Base-by-base conservation (phyloP, 1,284 basidiomycete species). In the Fistulina hepatica region DNA sequence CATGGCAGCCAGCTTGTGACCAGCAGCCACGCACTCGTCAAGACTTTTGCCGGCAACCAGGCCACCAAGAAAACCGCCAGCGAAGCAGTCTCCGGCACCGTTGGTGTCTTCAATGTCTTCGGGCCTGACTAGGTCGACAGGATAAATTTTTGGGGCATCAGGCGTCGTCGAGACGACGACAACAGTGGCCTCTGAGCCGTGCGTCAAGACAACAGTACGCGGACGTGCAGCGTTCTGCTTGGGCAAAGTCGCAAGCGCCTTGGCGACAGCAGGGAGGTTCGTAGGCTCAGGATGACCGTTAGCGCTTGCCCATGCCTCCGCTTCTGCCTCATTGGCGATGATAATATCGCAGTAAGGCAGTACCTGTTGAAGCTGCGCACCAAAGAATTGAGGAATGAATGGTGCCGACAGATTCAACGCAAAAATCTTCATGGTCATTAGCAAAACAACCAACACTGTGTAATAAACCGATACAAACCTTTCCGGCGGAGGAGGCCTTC, bases 31-130 rank as follows among this genome's bases (percentile, higher is more conserved):
- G 40, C 74, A 75, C 57, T 90, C 79, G 28, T 86, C 81, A 34
- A 93, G 55, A 32, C 54, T 63, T 72, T 91, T 97, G 17, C 90
- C 92, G 28, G 74, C 60, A 36, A 91, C 79, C 37, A 80, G 71
- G 1, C 84, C 93, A 36, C 88, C 95, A 35, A 97, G 59, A 69
- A 97, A 93, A 34, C 90, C 95, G 45, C 95, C 95, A n/a, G 92
- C 91, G 52, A 98, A 98, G 36, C 91, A 92, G 59, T 99, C 95
- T 37, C 95, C 95, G n/a, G 95, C 95, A 37, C 90, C 95, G 63
- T 98, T 99, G 41, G 95, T 99, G 62, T 98, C 95, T 42, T 97
- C 81, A 51, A 99, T 94, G 58, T 82, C 57, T 41, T 71, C 72
- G 47, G 69, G 67, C 37, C 61, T 53, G 44, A 97, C 67, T 35